Conservation (phyloP, 2,329 filamentous ascomycete genomes). For the Pyrenochaeta sp. region DNA sequence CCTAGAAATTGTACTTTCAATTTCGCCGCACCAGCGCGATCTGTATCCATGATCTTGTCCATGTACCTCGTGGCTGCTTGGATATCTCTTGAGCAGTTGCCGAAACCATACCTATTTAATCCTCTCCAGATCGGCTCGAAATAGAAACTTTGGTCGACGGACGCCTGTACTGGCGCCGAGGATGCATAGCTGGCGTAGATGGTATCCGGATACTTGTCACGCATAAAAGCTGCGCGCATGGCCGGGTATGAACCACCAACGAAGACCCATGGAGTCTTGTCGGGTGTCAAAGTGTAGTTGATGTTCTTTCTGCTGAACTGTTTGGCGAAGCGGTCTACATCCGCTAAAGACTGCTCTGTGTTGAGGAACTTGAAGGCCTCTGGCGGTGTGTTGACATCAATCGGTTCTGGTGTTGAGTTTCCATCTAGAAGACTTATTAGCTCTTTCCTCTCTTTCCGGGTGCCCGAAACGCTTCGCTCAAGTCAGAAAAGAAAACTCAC, state of each 20-base stretch:
- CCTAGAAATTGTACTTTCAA: conserved; percentile 62
- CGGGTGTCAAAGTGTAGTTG: conserved; percentile 44
- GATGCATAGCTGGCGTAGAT: conserved; percentile 49
- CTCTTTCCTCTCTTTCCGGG: background rate
- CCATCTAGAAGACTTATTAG: conserved; percentile 40
- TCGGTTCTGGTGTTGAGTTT: conserved; percentile 48
- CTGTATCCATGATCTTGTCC: conserved; percentile 54
- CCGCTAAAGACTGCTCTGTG: conserved; percentile 53
- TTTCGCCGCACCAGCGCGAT: conserved; percentile 42
- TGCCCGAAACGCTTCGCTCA: background rate
- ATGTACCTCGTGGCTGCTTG: conserved; percentile 60
- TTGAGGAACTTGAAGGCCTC: conserved; percentile 49
- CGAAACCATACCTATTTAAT: conserved; percentile 52
- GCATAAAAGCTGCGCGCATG: conserved; percentile 51
- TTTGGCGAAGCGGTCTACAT: conserved; percentile 52
- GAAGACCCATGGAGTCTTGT: conserved; percentile 50
- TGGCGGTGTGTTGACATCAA: conserved; percentile 42
- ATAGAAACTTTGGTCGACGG: conserved; percentile 60
- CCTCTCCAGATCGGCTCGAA: conserved; percentile 60
- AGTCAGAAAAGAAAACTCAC: conserved; percentile 18
- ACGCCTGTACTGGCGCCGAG: conserved; percentile 55
- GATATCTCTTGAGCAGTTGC: conserved; percentile 61
- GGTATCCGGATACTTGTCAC: conserved; percentile 49
- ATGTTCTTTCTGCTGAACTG: conserved; percentile 50
- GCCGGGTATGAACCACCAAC: conserved; percentile 50